Evolutionary conservation across 495 filamentous ascomycete species (phyloP), one percentile per base, ranked within the genome.

Genomic region (Podospora conica): DNA sequence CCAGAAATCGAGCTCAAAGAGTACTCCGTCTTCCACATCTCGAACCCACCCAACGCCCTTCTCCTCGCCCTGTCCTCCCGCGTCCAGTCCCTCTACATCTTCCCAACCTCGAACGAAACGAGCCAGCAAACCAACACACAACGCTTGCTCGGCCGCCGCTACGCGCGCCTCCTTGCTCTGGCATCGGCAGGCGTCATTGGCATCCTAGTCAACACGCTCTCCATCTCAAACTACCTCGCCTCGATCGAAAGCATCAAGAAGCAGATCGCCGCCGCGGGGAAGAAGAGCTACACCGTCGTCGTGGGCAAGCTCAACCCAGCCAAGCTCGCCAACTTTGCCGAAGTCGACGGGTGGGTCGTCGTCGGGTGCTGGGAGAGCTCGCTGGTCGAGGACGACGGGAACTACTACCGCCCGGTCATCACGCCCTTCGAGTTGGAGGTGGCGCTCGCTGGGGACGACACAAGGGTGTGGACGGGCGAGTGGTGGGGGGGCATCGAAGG

Each of bases 331-430:
- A 98, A 98, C 76, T 98, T 98, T 76, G 85, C 88, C 61, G 95
- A 98, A 77, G 84, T 98, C 11, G 93, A 91, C 21, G 96, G 90
- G 15, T 98, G 95, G 95, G 93, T 98, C 0, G 93, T 97, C 1
- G 90, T 98, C 54, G 96, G 96, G 10, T 98, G 95, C 78, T 98
- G 96, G 95, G 95, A 98, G 77, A 96, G 94, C 72, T 89, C 89
- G 65, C 79, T 98, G 56, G 85, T 98, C 12, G 91, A 91, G 69
- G 90, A 90, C 66, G 88, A 89, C 68, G 92, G 91, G 11, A 77
- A 77, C 0, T 93, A 95, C 70, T 97, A 85, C 79, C 88, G 84
- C 73, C 91, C 92, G 1, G 85, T 98, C 4, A 85, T 98, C 33
- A 98, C 96, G 11, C 93, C 95, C 3, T 98, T 92, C 73, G 95